phyloP scores from a whole-genome alignment of 2,329 filamentous ascomycete genomes.

The Hypomyces rosellus region DNA sequence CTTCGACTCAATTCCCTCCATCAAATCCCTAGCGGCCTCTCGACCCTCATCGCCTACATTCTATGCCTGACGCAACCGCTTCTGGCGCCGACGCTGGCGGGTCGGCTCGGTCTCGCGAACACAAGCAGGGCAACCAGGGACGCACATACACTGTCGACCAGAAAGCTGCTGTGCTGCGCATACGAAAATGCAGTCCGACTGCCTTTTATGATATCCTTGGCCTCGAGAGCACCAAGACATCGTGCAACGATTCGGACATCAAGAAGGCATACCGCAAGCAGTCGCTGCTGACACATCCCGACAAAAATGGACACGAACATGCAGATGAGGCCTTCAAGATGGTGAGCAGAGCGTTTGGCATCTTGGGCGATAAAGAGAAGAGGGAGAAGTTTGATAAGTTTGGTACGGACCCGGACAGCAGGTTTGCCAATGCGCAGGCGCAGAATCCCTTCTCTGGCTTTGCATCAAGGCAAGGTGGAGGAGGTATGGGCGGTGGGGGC shows the following conservation, averaged over 20 bases:
- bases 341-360: slow-evolving; percentile 88
- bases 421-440: slow-evolving; percentile 63
- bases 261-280: slow-evolving; percentile 98
- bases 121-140: slow-evolving; percentile 70
- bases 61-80: slow-evolving; percentile 43
- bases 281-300: slow-evolving; percentile 89
- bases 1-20: neutral
- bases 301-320: slow-evolving; percentile 95
- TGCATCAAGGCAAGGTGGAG: slow-evolving; percentile 36
- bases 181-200: slow-evolving; percentile 75
- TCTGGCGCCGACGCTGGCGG: slow-evolving; percentile 48
- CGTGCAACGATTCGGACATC: slow-evolving; percentile 74
- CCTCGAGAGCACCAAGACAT: slow-evolving; percentile 56
- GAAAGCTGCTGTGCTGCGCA: slow-evolving; percentile 83
- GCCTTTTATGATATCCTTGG: slow-evolving; percentile 95
- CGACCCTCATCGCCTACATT: slow-evolving; percentile 1
- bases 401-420: slow-evolving; percentile 85
- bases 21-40: neutral
- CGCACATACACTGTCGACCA: slow-evolving; percentile 83
- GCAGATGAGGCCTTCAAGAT: slow-evolving; percentile 99
- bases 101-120: slow-evolving; percentile 49
- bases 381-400: slow-evolving; percentile 73
- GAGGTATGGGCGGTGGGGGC: slow-evolving; percentile 42
- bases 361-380: slow-evolving; percentile 91
- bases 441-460: slow-evolving; percentile 61